Conservation (phyloP, 1,139 yeast species). For the Kluyveromyces marxianus region DNA sequence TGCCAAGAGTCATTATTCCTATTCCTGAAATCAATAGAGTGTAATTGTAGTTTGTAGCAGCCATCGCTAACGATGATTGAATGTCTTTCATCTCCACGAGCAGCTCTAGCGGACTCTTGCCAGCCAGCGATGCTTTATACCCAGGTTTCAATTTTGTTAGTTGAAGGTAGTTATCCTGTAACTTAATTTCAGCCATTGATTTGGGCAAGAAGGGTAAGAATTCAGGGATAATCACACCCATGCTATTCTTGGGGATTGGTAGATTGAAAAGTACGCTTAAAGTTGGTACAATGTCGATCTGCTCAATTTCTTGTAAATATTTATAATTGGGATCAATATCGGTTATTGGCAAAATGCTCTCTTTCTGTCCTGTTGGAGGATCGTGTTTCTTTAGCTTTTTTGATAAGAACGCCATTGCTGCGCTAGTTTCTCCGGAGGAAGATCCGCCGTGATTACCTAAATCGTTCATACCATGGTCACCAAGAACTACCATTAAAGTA, state of each 20-base stretch:
- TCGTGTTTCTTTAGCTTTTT: conserved; percentile 39
- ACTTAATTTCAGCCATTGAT: conserved; percentile 32
- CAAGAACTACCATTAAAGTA: conserved; percentile 70
- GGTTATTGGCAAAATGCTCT: conserved; percentile 38
- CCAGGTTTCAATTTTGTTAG: conserved; percentile 31
- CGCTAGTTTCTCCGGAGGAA: conserved; percentile 81
- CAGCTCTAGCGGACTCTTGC: conserved; percentile 23
- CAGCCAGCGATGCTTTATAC: conserved; percentile 6
- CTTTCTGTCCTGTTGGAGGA: conserved; percentile 14
- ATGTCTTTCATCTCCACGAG: conserved; percentile 39
- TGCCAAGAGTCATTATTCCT: conserved; percentile 30
- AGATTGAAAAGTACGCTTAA: conserved; percentile 63
- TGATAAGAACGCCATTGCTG: conserved; percentile 69
- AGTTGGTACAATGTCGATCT: conserved; percentile 86
- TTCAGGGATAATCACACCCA: conserved; percentile 63
- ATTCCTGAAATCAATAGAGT: conserved; percentile 45
- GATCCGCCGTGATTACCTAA: conserved; percentile 95
- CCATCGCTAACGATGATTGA: conserved; percentile 51
- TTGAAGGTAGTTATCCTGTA: conserved; percentile 59
- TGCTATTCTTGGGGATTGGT: conserved; percentile 78
- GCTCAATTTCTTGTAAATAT: conserved; percentile 54
- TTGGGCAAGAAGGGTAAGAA: conserved; percentile 48
- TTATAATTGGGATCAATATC: conserved; percentile 36
- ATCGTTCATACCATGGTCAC: conserved; percentile 93
- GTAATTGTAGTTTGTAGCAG: conserved; percentile 71